Evolutionary conservation across 2,329 filamentous ascomycete genomes (phyloP).

Genomic region (Bimuria novae-zelandiae): DNA sequence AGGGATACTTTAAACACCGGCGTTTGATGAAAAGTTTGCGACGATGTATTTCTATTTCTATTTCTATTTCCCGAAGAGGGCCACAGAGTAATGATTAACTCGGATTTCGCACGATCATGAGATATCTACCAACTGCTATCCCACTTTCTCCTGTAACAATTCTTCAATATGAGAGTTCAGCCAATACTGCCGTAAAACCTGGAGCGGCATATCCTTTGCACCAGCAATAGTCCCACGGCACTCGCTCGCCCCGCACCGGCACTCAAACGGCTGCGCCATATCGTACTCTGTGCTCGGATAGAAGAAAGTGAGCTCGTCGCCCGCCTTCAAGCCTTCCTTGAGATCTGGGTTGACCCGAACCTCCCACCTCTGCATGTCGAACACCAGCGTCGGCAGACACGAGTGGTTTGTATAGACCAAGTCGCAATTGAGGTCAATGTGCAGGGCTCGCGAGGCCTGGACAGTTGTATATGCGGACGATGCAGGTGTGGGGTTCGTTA

Average conservation of each 20-base stretch:
- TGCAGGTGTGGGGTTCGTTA: slow-evolving; percentile 53
- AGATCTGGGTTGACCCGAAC: slow-evolving; percentile 58
- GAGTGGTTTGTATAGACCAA: slow-evolving; percentile 63
- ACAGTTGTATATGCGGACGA: slow-evolving; percentile 57
- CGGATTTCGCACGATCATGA: too few species aligned
- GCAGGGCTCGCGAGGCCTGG: slow-evolving; percentile 53
- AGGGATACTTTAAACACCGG: too few species aligned
- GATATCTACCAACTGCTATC: too few species aligned
- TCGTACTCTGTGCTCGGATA: slow-evolving; percentile 76
- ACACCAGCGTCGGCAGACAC: slow-evolving; percentile 57
- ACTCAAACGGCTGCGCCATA: slow-evolving; percentile 74
- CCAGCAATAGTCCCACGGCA: slow-evolving; percentile 68
- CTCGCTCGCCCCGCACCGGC: slow-evolving; percentile 61
- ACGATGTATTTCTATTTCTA: too few species aligned
- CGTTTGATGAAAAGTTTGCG: too few species aligned
- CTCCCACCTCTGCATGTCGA: slow-evolving; percentile 56
- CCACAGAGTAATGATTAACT: too few species aligned
- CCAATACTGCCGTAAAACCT: slow-evolving; percentile 61
- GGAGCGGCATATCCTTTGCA: slow-evolving; percentile 62
- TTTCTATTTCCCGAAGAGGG: too few species aligned
- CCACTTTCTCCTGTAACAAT: slow-evolving; percentile 27
- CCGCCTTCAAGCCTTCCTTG: slow-evolving; percentile 36
- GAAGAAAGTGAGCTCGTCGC: slow-evolving; percentile 63
- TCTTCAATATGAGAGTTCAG: slow-evolving; percentile 39
- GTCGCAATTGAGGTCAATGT: slow-evolving; percentile 63